Percentiles rank a stretch among this genome's conserved stretches.
phyloP scores from a whole-genome alignment of 2,329 filamentous ascomycete genomes.

The Venturia oleaginea region DNA sequence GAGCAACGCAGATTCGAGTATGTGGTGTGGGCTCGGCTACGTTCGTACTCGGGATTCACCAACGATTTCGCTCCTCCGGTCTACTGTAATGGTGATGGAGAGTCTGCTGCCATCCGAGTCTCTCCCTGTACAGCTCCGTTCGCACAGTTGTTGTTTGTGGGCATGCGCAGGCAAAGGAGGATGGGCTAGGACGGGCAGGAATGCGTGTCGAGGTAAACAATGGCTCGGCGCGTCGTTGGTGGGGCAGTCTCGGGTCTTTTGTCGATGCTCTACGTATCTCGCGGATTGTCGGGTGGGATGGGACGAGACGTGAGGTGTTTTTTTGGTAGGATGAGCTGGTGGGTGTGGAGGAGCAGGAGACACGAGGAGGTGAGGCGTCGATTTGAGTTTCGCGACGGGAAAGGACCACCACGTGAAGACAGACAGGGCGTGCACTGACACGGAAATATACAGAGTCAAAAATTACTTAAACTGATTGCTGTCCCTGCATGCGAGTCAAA shows the following conservation, averaged over 20 bases:
- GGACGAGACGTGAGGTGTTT: background rate
- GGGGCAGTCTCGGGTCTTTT: background rate
- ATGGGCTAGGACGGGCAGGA: background rate
- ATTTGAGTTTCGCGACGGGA: constrained; percentile 5
- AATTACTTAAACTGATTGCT: no score
- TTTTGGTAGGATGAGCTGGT: background rate
- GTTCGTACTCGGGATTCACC: background rate
- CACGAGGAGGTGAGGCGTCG: background rate
- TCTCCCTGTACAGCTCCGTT: background rate
- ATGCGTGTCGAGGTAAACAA: constrained; percentile 8
- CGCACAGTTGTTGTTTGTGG: background rate
- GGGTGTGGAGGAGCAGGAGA: background rate
- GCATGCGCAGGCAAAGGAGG: background rate
- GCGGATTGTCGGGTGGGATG: background rate
- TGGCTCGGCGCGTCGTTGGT: background rate
- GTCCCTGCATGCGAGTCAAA: background rate
- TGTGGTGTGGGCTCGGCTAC: background rate
- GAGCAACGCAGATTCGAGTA: background rate
- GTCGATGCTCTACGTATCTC: background rate
- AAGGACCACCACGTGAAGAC: background rate
- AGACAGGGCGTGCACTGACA: background rate
- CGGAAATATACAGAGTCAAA: background rate
- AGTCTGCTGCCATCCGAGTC: constrained; percentile 6
- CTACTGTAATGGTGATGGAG: constrained; percentile 1
- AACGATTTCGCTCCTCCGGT: background rate